Base-by-base conservation (phyloP, 768 basidiomycete species). In the Postia placenta region DNA sequence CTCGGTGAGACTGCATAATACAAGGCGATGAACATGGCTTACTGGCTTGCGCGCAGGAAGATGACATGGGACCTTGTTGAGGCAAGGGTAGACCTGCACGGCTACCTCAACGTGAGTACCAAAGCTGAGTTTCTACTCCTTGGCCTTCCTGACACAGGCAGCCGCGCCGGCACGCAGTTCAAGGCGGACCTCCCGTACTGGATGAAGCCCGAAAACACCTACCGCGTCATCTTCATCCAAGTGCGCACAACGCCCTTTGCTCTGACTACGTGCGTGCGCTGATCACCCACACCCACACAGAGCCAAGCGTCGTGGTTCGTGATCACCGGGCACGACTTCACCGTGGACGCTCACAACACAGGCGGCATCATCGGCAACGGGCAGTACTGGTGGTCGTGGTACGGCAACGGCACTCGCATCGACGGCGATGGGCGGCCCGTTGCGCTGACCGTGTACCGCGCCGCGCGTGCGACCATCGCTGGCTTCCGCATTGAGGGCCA, bases 271-370 rank as follows among this genome's bases (percentile, higher is more conserved):
- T 0, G 1, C 20, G 20, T 20, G 25, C 0, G 37, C 6, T 23
- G 48, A 35, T 25, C n/a, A 17, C 35, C 35, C n/a, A 17, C 30
- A 22, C n/a, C 3, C n/a, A 12, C 37, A 14, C 45, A 81, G 78
- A 73, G 65, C 54, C 81, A 82, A 67, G 76, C 80, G 1, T 81
- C 80, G 5, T 81, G 79, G 78, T 82, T 82, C 55, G 75, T 81
- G 43, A 66, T 82, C 28, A 78, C 78, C 3, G 80, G 79, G 2
- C 64, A 64, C 25, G 70, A 80, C 64, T 81, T 81, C 50, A 66
- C 65, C 14, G 70, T 81, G 51, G 74, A 81, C 57, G 80, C 73
- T 2, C 76, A 81, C 57, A 70, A 71, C 55, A 68, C 66, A 1
- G 80, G 80, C 23, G 79, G 79, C 2, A 77, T 83, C 44, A 67